These are phyloP conservation scores for Apiospora koreana DNA, from an alignment of 2,329 filamentous ascomycete genomes.

Conservation along the genomic window DNA sequence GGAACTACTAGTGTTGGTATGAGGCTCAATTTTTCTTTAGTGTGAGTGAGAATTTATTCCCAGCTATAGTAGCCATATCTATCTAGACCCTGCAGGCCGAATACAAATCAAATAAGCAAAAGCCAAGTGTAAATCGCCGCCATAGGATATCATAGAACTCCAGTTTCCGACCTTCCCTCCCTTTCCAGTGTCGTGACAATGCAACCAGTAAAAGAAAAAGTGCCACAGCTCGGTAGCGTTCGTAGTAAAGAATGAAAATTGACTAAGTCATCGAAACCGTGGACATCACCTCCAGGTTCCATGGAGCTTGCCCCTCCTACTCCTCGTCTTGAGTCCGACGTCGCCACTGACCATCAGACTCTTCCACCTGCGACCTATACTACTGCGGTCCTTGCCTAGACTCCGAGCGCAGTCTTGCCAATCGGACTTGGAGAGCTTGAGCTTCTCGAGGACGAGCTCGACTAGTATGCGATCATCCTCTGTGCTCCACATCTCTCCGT, in stretches of 20 bases:
- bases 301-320: conserved; percentile 50
- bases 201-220: not conserved
- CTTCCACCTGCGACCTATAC: conserved; percentile 62
- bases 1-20: not conserved
- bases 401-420: conserved; percentile 69
- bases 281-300: conserved; percentile 54
- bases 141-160: not conserved
- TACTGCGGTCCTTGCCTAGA: conserved; percentile 60
- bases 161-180: not conserved
- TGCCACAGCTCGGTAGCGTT: not conserved
- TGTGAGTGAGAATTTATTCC: not conserved
- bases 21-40: not conserved
- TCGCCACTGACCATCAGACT: conserved; percentile 61
- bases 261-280: not conserved
- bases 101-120: not conserved
- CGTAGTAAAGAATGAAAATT: conserved; percentile 17
- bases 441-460: conserved; percentile 68
- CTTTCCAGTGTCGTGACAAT: conserved; percentile 2
- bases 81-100: not conserved
- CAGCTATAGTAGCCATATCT: not conserved
- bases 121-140: not conserved
- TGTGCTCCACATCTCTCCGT: conserved; percentile 56
- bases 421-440: conserved; percentile 63
- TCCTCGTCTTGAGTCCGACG: conserved; percentile 56
- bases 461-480: conserved; percentile 67